Evolutionary conservation across 2,329 filamentous ascomycete species (phyloP), one percentile per base, ranked within the genome.

Genomic region (Talaromyces sp.): DNA sequence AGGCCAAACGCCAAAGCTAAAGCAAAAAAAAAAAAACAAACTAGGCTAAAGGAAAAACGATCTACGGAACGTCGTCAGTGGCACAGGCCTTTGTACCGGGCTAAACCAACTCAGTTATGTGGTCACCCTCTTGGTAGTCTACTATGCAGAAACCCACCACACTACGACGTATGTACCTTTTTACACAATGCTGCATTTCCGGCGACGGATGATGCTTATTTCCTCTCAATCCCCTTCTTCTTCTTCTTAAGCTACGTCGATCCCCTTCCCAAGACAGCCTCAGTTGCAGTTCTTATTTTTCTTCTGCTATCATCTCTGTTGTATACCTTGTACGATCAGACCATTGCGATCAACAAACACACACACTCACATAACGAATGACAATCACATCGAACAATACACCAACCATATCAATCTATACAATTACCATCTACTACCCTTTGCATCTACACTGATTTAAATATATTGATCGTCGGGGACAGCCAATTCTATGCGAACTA

Each of bases 181-280:
- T 68, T 71, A 45, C 33, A 56, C 33, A 37, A 56, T 56, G 33
- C 52, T 56, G 49, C 49, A 52, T 52, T 27, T 52, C 49, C 27
- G 47, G 27, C 47, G 22, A 3, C 17, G 69, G 67, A 71, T 71
- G 71, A 66, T 69, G 73, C 71, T 71, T 69, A 73, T 70, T 72
- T 70, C 17, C 17, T 33, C 57, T 22, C 59, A 39, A 27, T 50
- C 19, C 50, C 56, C 65, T 65, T 67, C 73, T 37, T 31, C 27
- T 73, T 74, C 74, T 76, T 78, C 76, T 77, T 78, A 78, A 78
- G 76, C 76, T 78, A 77, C 75, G 76, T 74, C 76, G 76, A 78
- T 78, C 76, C 75, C 75, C 75, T 76, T 73, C 75, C 76, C 76
- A 76, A 76, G 75, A 77, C 69, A 57, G 19, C 27, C 50, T 71